Conservation (phyloP, 352 stramenopile genomes). For the Elongisporangium undulatum region DNA sequence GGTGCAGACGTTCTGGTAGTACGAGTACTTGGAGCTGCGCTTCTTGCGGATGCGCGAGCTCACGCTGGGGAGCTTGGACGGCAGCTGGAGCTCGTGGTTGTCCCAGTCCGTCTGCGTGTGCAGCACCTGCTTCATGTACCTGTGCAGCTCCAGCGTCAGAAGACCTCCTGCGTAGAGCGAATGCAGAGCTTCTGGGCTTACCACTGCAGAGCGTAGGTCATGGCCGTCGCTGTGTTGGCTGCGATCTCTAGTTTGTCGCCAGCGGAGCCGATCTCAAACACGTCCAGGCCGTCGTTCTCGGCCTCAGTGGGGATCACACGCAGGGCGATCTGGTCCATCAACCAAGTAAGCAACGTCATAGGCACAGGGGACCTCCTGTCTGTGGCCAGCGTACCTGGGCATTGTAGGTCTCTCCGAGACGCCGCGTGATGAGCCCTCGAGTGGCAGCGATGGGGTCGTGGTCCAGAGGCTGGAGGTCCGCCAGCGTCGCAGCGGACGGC, state of each 20-base stretch:
- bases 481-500: slow-evolving; percentile 7
- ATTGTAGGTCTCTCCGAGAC: slow-evolving; percentile 48
- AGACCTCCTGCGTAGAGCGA: background rate
- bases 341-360: background rate
- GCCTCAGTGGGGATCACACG: slow-evolving; percentile 27
- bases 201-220: slow-evolving; percentile 71
- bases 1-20: slow-evolving; percentile 92
- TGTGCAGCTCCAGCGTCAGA: slow-evolving; percentile 1
- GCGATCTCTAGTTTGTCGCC: slow-evolving; percentile 51
- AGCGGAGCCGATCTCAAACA: slow-evolving; percentile 49
- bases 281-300: slow-evolving; percentile 41
- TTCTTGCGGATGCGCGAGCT: slow-evolving; percentile 31
- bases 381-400: slow-evolving; percentile 37
- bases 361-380: background rate
- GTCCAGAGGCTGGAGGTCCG: slow-evolving; percentile 20
- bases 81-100: slow-evolving; percentile 65
- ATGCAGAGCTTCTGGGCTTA: background rate
- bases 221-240: slow-evolving; percentile 49
- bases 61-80: slow-evolving; percentile 40
- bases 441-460: slow-evolving; percentile 47
- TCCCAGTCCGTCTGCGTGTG: slow-evolving; percentile 82
- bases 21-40: slow-evolving; percentile 73
- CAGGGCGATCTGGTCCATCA: slow-evolving; percentile 33
- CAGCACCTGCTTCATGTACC: slow-evolving; percentile 66
- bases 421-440: slow-evolving; percentile 51